Conservation (phyloP, 345 rosid genomes). For the Hibiscus tridactylites region DNA sequence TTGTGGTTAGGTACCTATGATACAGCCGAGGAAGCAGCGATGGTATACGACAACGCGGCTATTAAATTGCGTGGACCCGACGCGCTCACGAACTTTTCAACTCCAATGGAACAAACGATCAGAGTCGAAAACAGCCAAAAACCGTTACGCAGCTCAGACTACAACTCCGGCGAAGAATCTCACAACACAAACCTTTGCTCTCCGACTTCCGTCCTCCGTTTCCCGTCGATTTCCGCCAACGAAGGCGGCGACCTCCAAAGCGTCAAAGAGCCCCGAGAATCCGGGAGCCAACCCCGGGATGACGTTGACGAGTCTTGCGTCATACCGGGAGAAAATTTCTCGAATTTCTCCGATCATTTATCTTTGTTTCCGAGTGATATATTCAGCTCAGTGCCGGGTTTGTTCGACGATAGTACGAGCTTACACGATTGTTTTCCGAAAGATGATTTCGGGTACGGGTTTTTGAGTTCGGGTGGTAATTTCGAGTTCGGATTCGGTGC, state of each 20-base stretch:
- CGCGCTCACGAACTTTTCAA: conserved; percentile 75
- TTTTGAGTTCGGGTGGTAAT: conserved; percentile 23
- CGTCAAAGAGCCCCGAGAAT: conserved; percentile 11
- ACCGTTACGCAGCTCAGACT: conserved; percentile 18
- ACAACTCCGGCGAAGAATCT: conserved; percentile 45
- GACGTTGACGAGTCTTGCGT: conserved; percentile 19
- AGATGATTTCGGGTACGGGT: conserved; percentile 29
- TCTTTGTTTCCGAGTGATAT: conserved; percentile 29
- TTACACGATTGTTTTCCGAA: conserved; percentile 18
- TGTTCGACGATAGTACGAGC: conserved; percentile 30
- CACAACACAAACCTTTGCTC: conserved; percentile 34
- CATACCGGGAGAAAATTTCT: conserved; percentile 26
- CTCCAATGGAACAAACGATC: conserved; percentile 20
- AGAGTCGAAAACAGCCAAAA: conserved; percentile 5
- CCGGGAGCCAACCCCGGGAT: conserved; percentile 6
- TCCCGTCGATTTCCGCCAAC: conserved; percentile 34
- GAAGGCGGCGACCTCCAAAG: conserved; percentile 32
- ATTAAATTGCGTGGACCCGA: conserved; percentile 81
- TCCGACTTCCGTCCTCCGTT: conserved; percentile 74
- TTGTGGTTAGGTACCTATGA: conserved; percentile 87
- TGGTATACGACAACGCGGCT: conserved; percentile 88
- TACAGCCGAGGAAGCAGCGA: conserved; percentile 93
- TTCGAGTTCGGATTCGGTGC: conserved; percentile 41
- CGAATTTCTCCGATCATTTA: conserved; percentile 35
- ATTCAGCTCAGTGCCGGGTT: conserved; percentile 40